Evolutionary conservation across 805 yeast genomes (phyloP).

Genomic region (Ogataea populi-albae): DNA sequence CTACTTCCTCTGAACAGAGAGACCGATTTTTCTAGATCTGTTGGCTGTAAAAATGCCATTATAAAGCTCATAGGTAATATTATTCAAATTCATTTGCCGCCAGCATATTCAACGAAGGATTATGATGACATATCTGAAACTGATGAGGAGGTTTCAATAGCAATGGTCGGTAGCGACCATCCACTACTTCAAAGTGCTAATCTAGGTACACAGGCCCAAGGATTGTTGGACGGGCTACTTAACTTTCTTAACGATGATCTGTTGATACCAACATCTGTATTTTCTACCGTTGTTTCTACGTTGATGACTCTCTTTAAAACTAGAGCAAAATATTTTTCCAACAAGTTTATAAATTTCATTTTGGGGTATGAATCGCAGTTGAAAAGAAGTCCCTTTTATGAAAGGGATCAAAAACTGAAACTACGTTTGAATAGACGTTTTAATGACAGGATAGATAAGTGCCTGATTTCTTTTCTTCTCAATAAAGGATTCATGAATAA

Average conservation of each 20-base stretch:
- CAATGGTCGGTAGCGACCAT: conserved; percentile 55
- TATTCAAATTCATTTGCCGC: conserved; percentile 51
- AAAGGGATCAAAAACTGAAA: conserved; percentile 32
- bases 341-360: conserved; percentile 55
- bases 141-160: conserved; percentile 42
- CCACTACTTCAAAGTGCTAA: conserved; percentile 50
- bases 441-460: conserved; percentile 36
- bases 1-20: conserved; percentile 47
- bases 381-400: conserved; percentile 51
- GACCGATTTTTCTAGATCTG: conserved; percentile 46
- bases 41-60: conserved; percentile 65
- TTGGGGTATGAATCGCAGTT: conserved; percentile 58
- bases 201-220: conserved; percentile 70
- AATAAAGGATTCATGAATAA: conserved; percentile 33
- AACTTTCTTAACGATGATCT: conserved; percentile 52
- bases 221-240: conserved; percentile 63
- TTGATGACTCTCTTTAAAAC: conserved; percentile 59
- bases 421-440: conserved; percentile 31
- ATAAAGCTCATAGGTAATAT: conserved; percentile 67
- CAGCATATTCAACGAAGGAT: conserved; percentile 16
- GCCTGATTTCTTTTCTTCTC: conserved; percentile 31
- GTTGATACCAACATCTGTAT: conserved; percentile 52
- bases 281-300: conserved; percentile 68
- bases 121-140: conserved; percentile 1
- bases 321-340: conserved; percentile 57